These are phyloP conservation scores for Citrus medica DNA, from an alignment of 345 rosid genomes.

Conservation along the genomic window DNA sequence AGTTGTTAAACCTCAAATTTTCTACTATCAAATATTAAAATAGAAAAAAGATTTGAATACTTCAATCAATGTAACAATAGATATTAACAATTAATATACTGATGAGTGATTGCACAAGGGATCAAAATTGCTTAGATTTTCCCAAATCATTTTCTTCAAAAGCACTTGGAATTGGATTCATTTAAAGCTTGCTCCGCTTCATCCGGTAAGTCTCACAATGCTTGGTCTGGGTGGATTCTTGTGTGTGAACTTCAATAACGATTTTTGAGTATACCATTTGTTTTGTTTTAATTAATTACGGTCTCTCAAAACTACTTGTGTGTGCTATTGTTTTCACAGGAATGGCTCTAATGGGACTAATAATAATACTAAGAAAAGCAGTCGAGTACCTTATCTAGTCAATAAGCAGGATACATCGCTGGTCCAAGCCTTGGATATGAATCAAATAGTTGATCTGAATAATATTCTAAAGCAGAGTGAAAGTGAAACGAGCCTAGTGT, in stretches of 20 bases:
- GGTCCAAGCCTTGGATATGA: constrained; percentile 46
- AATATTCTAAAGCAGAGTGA: constrained; percentile 43
- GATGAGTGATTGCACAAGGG: background rate
- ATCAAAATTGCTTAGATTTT: constrained; percentile 1
- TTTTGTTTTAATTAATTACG: too few species aligned
- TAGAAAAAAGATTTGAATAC: too few species aligned
- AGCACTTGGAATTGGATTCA: background rate
- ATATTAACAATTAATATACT: background rate
- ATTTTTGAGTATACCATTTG: too few species aligned
- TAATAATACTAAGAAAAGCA: constrained; percentile 51
- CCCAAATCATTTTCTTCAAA: background rate
- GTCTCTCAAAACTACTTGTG: constrained; percentile 53
- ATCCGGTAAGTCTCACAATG: background rate
- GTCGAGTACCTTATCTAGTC: constrained; percentile 55
- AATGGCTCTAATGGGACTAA: constrained; percentile 58
- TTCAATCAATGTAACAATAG: background rate
- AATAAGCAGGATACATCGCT: constrained; percentile 82
- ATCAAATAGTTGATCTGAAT: background rate
- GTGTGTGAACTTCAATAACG: too few species aligned
- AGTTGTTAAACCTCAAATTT: too few species aligned
- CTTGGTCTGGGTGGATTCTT: background rate
- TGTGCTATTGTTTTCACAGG: constrained; percentile 74
- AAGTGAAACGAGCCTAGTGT: too few species aligned
- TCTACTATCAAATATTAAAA: too few species aligned
- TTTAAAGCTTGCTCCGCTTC: background rate